Evolutionary conservation across 2,329 filamentous ascomycete species (phyloP).

Genomic region (Penicillium hesseltinei): DNA sequence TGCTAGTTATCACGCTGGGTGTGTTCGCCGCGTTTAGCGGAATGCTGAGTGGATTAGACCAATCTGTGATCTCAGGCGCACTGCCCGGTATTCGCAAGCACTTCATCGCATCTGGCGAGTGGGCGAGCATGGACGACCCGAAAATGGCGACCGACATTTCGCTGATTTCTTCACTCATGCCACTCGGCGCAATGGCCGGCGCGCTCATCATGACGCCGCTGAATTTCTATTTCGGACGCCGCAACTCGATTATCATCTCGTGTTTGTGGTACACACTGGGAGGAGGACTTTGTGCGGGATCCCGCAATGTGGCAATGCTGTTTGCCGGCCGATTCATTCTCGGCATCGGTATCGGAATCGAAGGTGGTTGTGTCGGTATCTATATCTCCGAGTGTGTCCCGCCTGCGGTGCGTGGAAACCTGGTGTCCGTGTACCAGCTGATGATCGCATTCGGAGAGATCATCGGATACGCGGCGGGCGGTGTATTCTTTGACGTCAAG

Average conservation of each 20-base stretch:
- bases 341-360: background rate
- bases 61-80: background rate
- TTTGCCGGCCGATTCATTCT: background rate
- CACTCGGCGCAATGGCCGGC: background rate
- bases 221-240: background rate
- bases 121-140: background rate
- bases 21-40: background rate
- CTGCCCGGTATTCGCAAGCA: background rate
- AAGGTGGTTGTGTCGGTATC: background rate
- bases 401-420: background rate
- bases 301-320: background rate
- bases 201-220: background rate
- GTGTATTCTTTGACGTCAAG: constrained; percentile 68
- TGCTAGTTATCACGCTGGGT: background rate
- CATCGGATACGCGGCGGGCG: background rate
- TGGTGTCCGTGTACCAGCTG: background rate
- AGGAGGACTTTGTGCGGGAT: background rate
- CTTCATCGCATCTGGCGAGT: background rate
- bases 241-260: background rate
- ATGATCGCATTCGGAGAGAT: background rate
- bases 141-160: background rate
- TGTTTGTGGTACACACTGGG: background rate
- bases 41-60: background rate
- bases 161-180: background rate
- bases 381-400: background rate